Base-by-base conservation (phyloP, 257 asterid species). In the Solanum chiquidenum region DNA sequence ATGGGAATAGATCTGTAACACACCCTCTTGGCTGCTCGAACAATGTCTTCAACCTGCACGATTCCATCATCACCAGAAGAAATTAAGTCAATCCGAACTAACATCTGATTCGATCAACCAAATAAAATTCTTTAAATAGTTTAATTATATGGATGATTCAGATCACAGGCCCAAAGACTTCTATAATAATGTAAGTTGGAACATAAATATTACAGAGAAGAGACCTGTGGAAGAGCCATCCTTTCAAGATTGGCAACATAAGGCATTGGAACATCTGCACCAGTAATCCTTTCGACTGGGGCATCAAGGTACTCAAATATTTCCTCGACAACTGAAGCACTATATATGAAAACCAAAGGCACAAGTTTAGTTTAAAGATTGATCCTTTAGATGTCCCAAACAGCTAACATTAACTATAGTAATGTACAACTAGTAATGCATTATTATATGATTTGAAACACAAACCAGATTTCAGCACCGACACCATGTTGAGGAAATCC, bases 401-500 rank as follows among this genome's bases (percentile, higher is more conserved):
- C 44, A 72, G 44, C 80, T 3, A 44, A 72, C 27, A 72, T 72
- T 66, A 44, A 44, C 52, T 44, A 3, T 58, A 12, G 27, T 33
- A 42, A 42, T 42, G 46, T 42, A 42, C 46, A 42, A 42, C 46
- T 42, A 42, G 46, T 10, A 35, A 34, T 29, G 29, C 82, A 25
- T 85, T 46, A 85, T 27, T 90, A 79, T 16, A 72, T 20, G 86
- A 83, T 74, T 74, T 11, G 46, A 18, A 49, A 52, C 55, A 64
- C 58, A 5, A 35, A 95, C 98, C 98, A 94, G 89, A 95, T 94
- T 91, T 95, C 98, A 84, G 98, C 98, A 12, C 98, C 98, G 76
- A 95, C 93, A 40, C 98, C 98, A 80, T 95, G 98, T 90, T 95
- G 98, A 49, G 98, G 96, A 87, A 93, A 94, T 64, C 96, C 98